Evolutionary conservation across 257 asterid species (phyloP), one percentile per base, ranked within the genome.

Genomic region (Solanum appendiculatum): DNA sequence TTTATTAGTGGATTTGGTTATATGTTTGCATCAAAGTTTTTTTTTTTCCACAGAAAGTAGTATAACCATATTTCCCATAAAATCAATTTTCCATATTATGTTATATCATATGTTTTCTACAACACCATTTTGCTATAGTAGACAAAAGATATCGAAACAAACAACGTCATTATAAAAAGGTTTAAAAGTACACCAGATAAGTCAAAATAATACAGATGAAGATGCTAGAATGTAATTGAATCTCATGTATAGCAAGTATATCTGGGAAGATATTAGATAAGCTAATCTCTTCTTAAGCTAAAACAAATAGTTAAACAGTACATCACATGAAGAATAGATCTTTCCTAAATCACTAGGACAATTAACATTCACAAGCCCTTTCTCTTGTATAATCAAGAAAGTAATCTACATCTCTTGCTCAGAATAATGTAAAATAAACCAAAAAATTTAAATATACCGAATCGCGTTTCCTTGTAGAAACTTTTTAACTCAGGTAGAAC

Each of bases 361-460:
- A 33, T 85, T 70, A 85, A 48, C 83, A 85, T 85, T 85, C 87
- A 85, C 83, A 85, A 21, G 9, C 87, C 54, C 83, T 44, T 77
- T 14, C 44, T 85, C 87, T 85, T 85, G 56, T 85, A 69, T 82
- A 85, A 48, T 70, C 42, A 85, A 70, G 83, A 85, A 85, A 85
- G 83, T 85, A 85, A 20, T 70, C 87, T 85, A 85, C 87, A 85
- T 85, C 87, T 66, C 87, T 85, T 85, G 82, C 48, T 21, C 68
- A 33, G 72, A 70, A 46, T 10, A 37, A 70, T 18, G 6, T 33
- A 70, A 44, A 70, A 70, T 54, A 68, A 48, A 37, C 83, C 69
- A 85, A 84, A 25, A 33, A 70, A 51, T 13, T 27, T 78, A 78
- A 48, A 78, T 7, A n/a, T 66, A 21, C 34, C 21, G 14, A 39